A percentile compares a stretch with the other conserved stretches of the same genome.
Conservation (phyloP, 805 yeast species). For the Lipomyces anomalus region DNA sequence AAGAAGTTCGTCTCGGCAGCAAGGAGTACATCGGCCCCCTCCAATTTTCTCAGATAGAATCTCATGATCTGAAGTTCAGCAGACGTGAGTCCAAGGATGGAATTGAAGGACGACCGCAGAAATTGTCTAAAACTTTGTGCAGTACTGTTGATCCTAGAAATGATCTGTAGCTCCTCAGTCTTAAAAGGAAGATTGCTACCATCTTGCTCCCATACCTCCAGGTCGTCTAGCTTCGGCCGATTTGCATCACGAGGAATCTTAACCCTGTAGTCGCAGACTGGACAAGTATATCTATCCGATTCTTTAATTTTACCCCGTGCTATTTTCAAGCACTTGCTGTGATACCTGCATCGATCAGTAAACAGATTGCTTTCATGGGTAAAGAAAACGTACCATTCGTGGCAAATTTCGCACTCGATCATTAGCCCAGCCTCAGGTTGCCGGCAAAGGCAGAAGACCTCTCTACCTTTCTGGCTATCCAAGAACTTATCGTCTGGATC, state of each 20-base stretch:
- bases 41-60: constrained; percentile 44
- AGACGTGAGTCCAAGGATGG: constrained; percentile 1
- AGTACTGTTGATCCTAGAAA: constrained; percentile 21
- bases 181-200: constrained; percentile 31
- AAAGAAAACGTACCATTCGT: constrained; percentile 65
- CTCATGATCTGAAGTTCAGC: constrained; percentile 31
- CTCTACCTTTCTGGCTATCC: constrained; percentile 33
- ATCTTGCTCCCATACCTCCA: constrained; percentile 30
- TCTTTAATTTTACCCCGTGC: constrained; percentile 28
- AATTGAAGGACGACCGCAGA: neutral
- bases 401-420: constrained; percentile 82
- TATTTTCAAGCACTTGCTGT: constrained; percentile 69
- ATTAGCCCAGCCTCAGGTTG: constrained; percentile 77
- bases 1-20: constrained; percentile 34
- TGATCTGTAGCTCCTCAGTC: constrained; percentile 35
- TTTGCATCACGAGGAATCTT: constrained; percentile 33
- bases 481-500: constrained; percentile 9
- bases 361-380: constrained; percentile 1
- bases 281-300: constrained; percentile 46
- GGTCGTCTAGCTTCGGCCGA: constrained; percentile 35
- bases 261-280: constrained; percentile 45
- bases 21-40: constrained; percentile 39
- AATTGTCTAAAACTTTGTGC: constrained; percentile 24
- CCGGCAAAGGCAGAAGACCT: constrained; percentile 42
- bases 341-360: no score